Evolutionary conservation across 2,329 filamentous ascomycete genomes (phyloP), one percentile per base, ranked within the genome.

Genomic region (Fusarium torulosum): DNA sequence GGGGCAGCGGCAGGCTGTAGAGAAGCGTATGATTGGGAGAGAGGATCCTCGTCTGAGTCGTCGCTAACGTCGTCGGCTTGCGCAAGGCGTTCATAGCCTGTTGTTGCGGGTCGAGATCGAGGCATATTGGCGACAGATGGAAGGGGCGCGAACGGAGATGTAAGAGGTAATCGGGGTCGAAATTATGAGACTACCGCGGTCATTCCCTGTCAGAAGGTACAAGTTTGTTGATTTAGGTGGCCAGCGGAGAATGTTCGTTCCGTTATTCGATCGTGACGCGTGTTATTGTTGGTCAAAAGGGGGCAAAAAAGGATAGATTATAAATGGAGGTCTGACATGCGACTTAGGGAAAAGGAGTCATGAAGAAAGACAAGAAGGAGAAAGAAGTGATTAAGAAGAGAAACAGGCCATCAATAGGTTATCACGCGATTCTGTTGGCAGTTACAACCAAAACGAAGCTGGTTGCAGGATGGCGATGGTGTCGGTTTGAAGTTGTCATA

Each of bases 81-180:
- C 66, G 92, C 90, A 59, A 96, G 89, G 75, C 91, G 91, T 79
- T 93, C 92, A 81, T 96, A 96, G 79, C 92, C 92, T 67, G 92
- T 94, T 42, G 90, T 92, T 59, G 90, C 85, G 64, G 90, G 91
- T 59, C 90, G 86, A 66, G 82, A 83, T 76, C 87, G 88, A 73
- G 90, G 85, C 90, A 92, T 92, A 67, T 49, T 63, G 56, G 54
- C 25, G 38, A 49, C 37, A 4, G 35, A 49, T 45, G 44, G 23
- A 13, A 41, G 17, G 23, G 23, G 40, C 35, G 29, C 43, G 41
- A 37, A 40, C 43, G 52, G 40, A 37, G 53, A 59, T 35, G 33
- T 33, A 49, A 23, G 52, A 17, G 44, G 49, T 23, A 37, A 35
- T 51, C 40, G 38, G 31, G 49, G 19, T 47, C 52, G 15, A 25